Percentiles rank a stretch among this genome's conserved stretches.
Conservation (phyloP, 805 yeast genomes). For the Kodamaea lidongshanica region DNA sequence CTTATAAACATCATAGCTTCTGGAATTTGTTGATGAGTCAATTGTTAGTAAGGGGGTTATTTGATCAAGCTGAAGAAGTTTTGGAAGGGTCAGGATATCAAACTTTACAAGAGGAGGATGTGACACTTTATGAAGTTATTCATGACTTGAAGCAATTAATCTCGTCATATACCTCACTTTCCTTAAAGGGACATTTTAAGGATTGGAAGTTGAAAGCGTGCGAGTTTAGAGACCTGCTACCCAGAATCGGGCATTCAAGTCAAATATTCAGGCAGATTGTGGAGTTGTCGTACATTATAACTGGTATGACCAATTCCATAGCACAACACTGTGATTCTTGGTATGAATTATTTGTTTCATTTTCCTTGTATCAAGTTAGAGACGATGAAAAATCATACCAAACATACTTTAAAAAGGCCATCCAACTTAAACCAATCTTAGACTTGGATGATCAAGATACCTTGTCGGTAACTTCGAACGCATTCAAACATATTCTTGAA, state of each 20-base stretch:
- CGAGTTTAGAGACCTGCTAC: constrained; percentile 41
- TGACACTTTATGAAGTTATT: constrained; percentile 32
- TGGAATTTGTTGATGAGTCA: constrained; percentile 59
- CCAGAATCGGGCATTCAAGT: too few relatives aligned
- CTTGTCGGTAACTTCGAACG: constrained; percentile 24
- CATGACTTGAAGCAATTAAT: constrained; percentile 37
- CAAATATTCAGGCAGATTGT: constrained; percentile 31
- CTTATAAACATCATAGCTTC: constrained; percentile 47
- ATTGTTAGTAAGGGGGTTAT: constrained; percentile 55
- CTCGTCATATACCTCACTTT: constrained; percentile 34
- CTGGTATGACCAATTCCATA: constrained; percentile 48
- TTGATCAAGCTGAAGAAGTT: constrained; percentile 47
- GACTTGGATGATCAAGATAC: constrained; percentile 14
- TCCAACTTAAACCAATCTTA: constrained; percentile 29
- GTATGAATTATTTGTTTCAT: constrained; percentile 60
- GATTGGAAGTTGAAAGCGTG: constrained; percentile 48
- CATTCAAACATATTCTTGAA: constrained; percentile 51
- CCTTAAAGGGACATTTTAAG: constrained; percentile 37
- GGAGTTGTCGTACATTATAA: constrained; percentile 38
- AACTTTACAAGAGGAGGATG: constrained; percentile 25
- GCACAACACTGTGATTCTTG: constrained; percentile 49
- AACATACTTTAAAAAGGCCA: constrained; percentile 30
- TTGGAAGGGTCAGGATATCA: constrained; percentile 40
- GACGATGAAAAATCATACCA: constrained; percentile 35
- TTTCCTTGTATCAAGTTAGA: constrained; percentile 52